Evolutionary conservation across 2,329 filamentous ascomycete species (phyloP), one percentile per base, ranked within the genome.

Genomic region (Myriangium duriaei): DNA sequence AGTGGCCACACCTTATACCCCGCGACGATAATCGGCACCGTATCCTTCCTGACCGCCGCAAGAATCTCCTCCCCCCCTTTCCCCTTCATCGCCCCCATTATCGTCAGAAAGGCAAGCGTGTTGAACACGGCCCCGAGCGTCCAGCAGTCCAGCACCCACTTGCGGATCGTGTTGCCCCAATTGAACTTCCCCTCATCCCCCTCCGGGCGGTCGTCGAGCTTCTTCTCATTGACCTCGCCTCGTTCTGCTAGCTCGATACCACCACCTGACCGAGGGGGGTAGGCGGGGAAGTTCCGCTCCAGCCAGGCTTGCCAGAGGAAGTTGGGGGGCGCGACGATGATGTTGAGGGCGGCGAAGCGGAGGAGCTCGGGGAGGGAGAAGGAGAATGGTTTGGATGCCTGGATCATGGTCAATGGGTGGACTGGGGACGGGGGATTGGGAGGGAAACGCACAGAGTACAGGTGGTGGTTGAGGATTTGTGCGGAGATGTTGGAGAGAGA

Each of bases 1-100:
- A 70, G 49, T 1, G 82, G 82, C 73, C 82, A 85, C 41, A 87
- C 65, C 51, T 72, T 78, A 60, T 79, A 75, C 1, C 83, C 79
- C 0, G 85, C 83, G 31, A 62, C 51, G 47, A 84, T 65, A 40
- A 88, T 65, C 0, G 68, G 65, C 24, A 45, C 32, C 26, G 40
- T 32, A 13, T 61, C 60, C 36, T 55, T 53, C 36, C 49, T 47
- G 30, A 62, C 48, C 37, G 57, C 54, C 18, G 47, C 44, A 5
- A 39, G 32, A n/a, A 45, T 39, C 11, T 45, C 26, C 5, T 13
- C 31, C 9, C 34, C 11, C 10, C 32, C 32, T 15, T 42, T 40
- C 13, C 38, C 34, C 32, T 46, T 46, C 42, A 46, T 58, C 16
- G 69, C 67, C 47, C 70, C 67, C 42, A 72, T 71, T 47, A 67